Conservation (phyloP, 2,329 filamentous ascomycete genomes). For the Orbilia quercus region DNA sequence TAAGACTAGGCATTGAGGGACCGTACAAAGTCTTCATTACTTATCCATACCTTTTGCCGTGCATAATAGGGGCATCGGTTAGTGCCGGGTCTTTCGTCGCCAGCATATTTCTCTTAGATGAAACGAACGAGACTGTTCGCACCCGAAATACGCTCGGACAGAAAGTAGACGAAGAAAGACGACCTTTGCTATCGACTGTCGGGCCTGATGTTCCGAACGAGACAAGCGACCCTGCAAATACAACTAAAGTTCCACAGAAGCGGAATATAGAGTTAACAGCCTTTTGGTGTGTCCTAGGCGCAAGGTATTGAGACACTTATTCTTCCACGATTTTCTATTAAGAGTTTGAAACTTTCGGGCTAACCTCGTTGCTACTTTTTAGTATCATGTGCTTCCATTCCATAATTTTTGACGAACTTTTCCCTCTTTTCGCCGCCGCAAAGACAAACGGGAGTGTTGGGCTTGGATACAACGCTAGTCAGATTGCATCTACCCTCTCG, state of each 20-base stretch:
- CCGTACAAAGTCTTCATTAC: conserved; percentile 20
- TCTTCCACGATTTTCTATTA: not conserved
- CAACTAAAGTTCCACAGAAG: not conserved
- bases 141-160: not conserved
- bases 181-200: conserved; percentile 16
- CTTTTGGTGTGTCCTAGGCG: conserved; percentile 19
- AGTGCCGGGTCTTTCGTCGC: conserved; percentile 19
- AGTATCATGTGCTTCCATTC: conserved; percentile 33
- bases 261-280: conserved; percentile 12
- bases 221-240: not conserved
- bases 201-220: not conserved
- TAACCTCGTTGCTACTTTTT: not conserved
- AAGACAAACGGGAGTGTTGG: conserved; percentile 10
- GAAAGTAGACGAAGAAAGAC: conserved; percentile 15
- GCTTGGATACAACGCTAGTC: conserved; percentile 26
- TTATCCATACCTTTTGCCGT: conserved; percentile 26
- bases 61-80: conserved; percentile 17
- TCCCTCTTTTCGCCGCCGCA: conserved; percentile 28
- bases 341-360: not conserved
- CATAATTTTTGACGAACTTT: conserved; percentile 36
- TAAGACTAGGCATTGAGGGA: conserved; percentile 10
- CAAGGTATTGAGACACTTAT: conserved; percentile 5
- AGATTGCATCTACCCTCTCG: conserved; percentile 32
- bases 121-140: conserved; percentile 28
- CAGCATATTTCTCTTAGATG: conserved; percentile 29